Conservation (phyloP, 2,329 filamentous ascomycete genomes). For the Arachnopeziza araneosa region DNA sequence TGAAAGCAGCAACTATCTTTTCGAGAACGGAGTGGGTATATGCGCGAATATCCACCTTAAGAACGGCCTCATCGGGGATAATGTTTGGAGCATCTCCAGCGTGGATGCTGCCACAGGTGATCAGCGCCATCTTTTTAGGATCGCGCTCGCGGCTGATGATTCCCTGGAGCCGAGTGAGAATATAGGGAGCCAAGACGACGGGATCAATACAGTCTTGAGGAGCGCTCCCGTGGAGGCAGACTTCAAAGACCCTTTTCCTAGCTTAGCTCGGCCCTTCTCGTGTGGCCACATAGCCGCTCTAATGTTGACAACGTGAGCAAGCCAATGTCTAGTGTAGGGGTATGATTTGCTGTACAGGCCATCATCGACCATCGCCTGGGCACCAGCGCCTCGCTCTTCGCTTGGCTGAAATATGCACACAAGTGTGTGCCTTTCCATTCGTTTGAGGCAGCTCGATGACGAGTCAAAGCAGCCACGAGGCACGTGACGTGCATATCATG, state of each 20-base stretch:
- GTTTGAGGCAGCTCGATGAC: too few relatives aligned
- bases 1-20: background rate
- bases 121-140: background rate
- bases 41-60: background rate
- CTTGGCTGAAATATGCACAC: conserved; percentile 62
- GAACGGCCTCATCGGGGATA: background rate
- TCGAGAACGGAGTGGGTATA: background rate
- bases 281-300: too few relatives aligned
- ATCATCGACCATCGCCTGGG: conserved; percentile 56
- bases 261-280: too few relatives aligned
- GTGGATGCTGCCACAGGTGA: background rate
- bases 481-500: conserved; percentile 60
- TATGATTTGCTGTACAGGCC: conserved; percentile 42
- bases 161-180: background rate
- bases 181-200: background rate
- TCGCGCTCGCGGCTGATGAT: background rate
- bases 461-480: conserved; percentile 53
- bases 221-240: conserved; percentile 36
- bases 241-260: too few relatives aligned
- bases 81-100: background rate
- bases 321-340: too few relatives aligned
- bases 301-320: too few relatives aligned
- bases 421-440: too few relatives aligned
- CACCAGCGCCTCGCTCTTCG: conserved; percentile 59
- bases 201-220: background rate